Base-by-base conservation (phyloP, 768 basidiomycete genomes). In the Obba rivulosa region DNA sequence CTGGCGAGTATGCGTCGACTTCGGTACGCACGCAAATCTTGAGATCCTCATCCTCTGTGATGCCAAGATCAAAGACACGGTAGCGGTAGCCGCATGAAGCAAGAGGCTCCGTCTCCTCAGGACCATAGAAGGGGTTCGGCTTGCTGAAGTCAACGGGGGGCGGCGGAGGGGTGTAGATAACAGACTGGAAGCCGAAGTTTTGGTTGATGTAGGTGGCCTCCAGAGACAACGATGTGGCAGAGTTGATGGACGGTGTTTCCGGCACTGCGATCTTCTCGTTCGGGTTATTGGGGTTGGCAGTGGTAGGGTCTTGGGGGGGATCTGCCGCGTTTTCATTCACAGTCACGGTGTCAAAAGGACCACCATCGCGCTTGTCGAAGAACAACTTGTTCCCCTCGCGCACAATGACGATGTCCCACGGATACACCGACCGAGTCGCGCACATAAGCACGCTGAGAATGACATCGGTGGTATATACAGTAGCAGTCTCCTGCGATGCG, bases 121-220 rank as follows among this genome's bases (percentile, higher is more conserved):
- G 84, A 5, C 80, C 75, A 65, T 97, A 94, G 77, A 99, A 99
- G 4, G 96, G 96, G 66, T 99, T 99, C 2, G 95, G 83, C 57
- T 92, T 79, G 13, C 80, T 74, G 59, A 97, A 80, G 51, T 92
- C 83, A 36, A 87, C 73, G 7, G 85, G 72, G 23, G 77, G 71
- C 1, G 81, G 79, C 5, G 79, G 77, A 2, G 74, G 59, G 24
- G 66, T 77, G 66, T 95, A 92, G 46, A 80, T 75, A 38, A 94
- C 95, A 38, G 90, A 85, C 68, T 99, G 96, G 79, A 95, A 96
- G 21, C 87, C 85, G 60, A 97, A 99, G 69, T 97, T 97, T 64
- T 95, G 92, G 73, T 98, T 98, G 74, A 99, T 92, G 69, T 94
- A 98, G 22, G 94, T 98, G 4, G 96, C 96, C 68, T 99, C 96